These are phyloP conservation scores for Zizania latifolia DNA, from an alignment of 176 grass and related monocot species.

Conservation along the genomic window DNA sequence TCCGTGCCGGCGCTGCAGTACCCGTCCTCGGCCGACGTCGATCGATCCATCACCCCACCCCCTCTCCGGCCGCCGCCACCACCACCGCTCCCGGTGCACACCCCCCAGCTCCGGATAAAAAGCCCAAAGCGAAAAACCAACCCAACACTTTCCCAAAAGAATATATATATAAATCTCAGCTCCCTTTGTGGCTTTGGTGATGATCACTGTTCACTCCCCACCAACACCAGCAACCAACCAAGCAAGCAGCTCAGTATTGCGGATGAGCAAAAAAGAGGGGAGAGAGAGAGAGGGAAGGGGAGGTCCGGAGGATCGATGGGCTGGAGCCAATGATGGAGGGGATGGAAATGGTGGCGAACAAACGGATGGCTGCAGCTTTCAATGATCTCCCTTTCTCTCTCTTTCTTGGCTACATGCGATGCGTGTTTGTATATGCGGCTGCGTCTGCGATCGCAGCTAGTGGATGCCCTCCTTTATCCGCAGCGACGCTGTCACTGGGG, in stretches of 20 bases:
- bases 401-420: constrained; percentile 3
- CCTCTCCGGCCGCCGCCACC: background rate
- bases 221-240: background rate
- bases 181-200: background rate
- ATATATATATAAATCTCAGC: background rate
- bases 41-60: background rate
- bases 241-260: background rate
- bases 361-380: constrained; percentile 64
- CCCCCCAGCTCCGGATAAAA: constrained; percentile 25
- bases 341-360: constrained; percentile 38
- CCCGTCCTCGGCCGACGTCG: constrained; percentile 44
- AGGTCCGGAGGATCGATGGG: background rate
- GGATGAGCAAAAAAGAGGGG: background rate
- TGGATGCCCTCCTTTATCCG: constrained; percentile 44
- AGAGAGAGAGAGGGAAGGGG: background rate
- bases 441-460: constrained; percentile 14
- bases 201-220: constrained; percentile 6
- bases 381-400: constrained; percentile 15
- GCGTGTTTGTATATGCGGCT: constrained; percentile 39
- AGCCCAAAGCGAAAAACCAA: constrained; percentile 30
- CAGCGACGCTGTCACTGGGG: constrained; percentile 24
- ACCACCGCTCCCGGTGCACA: constrained; percentile 15
- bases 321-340: constrained; percentile 14
- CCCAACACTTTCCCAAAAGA: constrained; percentile 30
- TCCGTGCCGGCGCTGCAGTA: constrained; percentile 58